Evolutionary conservation across 78 protist species (phyloP).

Genomic region (Dictyostelium discoideum): DNA sequence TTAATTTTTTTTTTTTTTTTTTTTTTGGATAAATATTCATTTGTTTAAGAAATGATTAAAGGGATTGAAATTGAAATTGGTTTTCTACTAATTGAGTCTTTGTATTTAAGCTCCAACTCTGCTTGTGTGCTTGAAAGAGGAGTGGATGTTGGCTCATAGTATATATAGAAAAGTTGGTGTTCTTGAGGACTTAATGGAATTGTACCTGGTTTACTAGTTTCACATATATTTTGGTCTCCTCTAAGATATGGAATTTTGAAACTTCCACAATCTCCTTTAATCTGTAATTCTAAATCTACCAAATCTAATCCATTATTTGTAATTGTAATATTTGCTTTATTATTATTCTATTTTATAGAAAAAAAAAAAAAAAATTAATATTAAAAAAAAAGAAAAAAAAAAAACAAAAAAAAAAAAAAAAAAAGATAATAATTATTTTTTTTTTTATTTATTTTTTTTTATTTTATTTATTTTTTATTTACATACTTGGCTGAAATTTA

Average conservation of each 20-base stretch:
- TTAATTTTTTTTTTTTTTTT: no score
- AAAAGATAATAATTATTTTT: background rate
- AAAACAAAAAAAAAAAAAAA: background rate
- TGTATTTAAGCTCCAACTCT: background rate
- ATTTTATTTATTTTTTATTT: no score
- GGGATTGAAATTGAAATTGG: background rate
- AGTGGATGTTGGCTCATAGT: background rate
- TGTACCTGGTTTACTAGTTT: background rate
- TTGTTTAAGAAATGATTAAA: background rate
- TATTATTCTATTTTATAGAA: background rate
- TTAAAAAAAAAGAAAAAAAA: no score
- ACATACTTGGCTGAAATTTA: background rate
- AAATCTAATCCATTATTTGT: background rate
- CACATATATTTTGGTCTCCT: background rate
- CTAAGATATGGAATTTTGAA: conserved; percentile 6
- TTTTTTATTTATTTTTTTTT: no score
- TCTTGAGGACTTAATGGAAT: conserved; percentile 13
- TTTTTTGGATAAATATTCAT: no score
- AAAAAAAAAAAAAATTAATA: background rate
- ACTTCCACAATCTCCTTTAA: background rate
- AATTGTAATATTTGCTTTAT: background rate
- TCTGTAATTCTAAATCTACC: conserved; percentile 7
- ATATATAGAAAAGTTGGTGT: background rate
- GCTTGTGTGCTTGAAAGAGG: background rate
- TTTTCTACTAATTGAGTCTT: background rate